Evolutionary conservation across 225 moss, liverwort and hornwort species (phyloP).

Genomic region (Physcomitrium patens): DNA sequence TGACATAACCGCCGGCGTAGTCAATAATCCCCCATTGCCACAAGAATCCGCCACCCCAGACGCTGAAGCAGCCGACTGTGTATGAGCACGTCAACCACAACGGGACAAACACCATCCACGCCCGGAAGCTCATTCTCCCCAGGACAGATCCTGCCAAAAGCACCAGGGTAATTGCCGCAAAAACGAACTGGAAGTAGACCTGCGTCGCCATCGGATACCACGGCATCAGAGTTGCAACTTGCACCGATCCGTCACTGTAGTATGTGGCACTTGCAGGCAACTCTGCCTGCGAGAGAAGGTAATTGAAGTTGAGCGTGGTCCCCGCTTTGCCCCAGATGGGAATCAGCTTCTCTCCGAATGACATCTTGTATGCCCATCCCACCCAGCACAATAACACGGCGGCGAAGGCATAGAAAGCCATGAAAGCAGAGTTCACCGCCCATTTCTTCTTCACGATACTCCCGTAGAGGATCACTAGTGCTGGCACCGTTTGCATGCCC

Average conservation of each 20-base stretch:
- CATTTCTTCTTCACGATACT: conserved; percentile 72
- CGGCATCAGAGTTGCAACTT: conserved; percentile 33
- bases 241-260: neutral
- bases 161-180: conserved; percentile 57
- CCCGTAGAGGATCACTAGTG: conserved; percentile 60
- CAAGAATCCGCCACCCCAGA: conserved; percentile 57
- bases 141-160: conserved; percentile 44
- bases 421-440: conserved; percentile 69
- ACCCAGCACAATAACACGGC: conserved; percentile 56
- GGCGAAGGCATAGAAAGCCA: conserved; percentile 68
- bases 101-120: conserved; percentile 65
- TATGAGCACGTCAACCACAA: conserved; percentile 56
- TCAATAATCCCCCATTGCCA: conserved; percentile 68
- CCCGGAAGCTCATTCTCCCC: conserved; percentile 59
- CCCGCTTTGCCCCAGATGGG: conserved; percentile 55
- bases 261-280: conserved; percentile 41
- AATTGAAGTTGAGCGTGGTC: conserved; percentile 52
- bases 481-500: conserved; percentile 59
- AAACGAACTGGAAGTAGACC: conserved; percentile 62
- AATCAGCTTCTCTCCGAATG: conserved; percentile 50
- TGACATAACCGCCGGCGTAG: conserved; percentile 58
- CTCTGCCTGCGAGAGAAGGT: conserved; percentile 36
- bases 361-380: conserved; percentile 62
- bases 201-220: conserved; percentile 53
- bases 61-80: conserved; percentile 45